A percentile compares a stretch with the other conserved stretches of the same genome.
Evolutionary conservation across 2,329 filamentous ascomycete genomes (phyloP).

Genomic region (Colletotrichum graminicola): DNA sequence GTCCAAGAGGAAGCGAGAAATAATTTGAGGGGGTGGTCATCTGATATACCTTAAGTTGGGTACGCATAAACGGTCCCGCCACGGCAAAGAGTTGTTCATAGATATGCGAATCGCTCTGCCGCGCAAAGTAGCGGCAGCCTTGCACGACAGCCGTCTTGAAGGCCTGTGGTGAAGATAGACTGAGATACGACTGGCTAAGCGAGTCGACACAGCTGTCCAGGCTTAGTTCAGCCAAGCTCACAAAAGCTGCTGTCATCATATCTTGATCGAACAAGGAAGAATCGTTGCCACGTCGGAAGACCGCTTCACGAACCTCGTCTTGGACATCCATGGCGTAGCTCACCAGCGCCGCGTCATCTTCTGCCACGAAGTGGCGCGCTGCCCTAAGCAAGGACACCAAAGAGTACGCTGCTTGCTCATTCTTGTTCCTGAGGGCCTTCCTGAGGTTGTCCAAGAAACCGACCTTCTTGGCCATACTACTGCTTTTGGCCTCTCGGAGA

Average conservation of each 20-base stretch:
- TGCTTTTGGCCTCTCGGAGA: constrained; percentile 72
- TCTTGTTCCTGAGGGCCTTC: constrained; percentile 73
- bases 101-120: constrained; percentile 60
- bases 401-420: constrained; percentile 76
- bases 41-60: constrained; percentile 65
- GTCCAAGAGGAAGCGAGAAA: too few relatives aligned
- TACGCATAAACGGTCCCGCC: constrained; percentile 68
- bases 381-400: constrained; percentile 72
- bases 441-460: constrained; percentile 73
- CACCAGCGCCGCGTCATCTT: constrained; percentile 73
- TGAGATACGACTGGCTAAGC: constrained; percentile 68
- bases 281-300: constrained; percentile 69
- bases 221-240: constrained; percentile 72
- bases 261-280: constrained; percentile 70
- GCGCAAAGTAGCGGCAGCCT: constrained; percentile 72
- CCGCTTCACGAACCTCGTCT: constrained; percentile 74
- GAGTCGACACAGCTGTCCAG: constrained; percentile 69
- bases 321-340: constrained; percentile 79
- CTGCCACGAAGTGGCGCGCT: constrained; percentile 72
- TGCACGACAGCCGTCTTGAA: constrained; percentile 75
- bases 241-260: constrained; percentile 75
- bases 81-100: constrained; percentile 69
- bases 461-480: constrained; percentile 74
- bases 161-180: constrained; percentile 65
- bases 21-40: not conserved